Percentiles rank a stretch among this genome's conserved stretches.
phyloP scores from a whole-genome alignment of 129 eudicot species.

The Erigeron canadensis region DNA sequence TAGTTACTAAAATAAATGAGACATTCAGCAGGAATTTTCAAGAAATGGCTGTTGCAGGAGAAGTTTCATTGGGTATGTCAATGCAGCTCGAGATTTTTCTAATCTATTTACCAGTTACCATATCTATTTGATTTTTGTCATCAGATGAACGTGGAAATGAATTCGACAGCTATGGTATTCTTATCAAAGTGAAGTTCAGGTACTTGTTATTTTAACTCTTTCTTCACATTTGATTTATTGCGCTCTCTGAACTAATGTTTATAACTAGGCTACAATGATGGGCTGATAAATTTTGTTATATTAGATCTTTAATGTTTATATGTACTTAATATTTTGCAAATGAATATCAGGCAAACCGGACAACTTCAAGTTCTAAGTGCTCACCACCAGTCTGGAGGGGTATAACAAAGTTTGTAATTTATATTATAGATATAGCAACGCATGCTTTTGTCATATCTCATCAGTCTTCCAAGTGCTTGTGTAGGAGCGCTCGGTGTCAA shows the following conservation, averaged over 20 bases:
- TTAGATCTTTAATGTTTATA: background rate
- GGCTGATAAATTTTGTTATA: background rate
- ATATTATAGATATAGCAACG: background rate
- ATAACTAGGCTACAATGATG: background rate
- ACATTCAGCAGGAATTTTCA: constrained; percentile 87
- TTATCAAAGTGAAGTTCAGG: constrained; percentile 98
- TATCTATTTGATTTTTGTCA: constrained; percentile 30
- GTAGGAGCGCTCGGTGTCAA: constrained; percentile 96
- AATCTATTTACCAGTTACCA: constrained; percentile 11
- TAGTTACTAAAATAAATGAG: constrained; percentile 79
- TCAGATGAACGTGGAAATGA: constrained; percentile 81
- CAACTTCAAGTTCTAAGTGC: constrained; percentile 93
- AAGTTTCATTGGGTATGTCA: constrained; percentile 72
- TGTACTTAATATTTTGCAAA: constrained; percentile 19
- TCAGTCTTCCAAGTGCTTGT: constrained; percentile 23
- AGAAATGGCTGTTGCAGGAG: constrained; percentile 99
- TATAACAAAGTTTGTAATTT: constrained; percentile 26
- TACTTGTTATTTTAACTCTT: constrained; percentile 27
- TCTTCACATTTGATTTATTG: background rate
- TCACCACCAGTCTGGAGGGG: constrained; percentile 99
- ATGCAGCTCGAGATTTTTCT: background rate
- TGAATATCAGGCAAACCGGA: constrained; percentile 69
- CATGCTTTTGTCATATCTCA: constrained; percentile 18
- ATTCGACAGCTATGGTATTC: constrained; percentile 82
- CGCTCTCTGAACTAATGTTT: background rate